Percentiles rank a stretch among this genome's conserved stretches.
These are phyloP conservation scores for Phaffomyces antillensis DNA, from an alignment of 805 yeast genomes.

Conservation along the genomic window DNA sequence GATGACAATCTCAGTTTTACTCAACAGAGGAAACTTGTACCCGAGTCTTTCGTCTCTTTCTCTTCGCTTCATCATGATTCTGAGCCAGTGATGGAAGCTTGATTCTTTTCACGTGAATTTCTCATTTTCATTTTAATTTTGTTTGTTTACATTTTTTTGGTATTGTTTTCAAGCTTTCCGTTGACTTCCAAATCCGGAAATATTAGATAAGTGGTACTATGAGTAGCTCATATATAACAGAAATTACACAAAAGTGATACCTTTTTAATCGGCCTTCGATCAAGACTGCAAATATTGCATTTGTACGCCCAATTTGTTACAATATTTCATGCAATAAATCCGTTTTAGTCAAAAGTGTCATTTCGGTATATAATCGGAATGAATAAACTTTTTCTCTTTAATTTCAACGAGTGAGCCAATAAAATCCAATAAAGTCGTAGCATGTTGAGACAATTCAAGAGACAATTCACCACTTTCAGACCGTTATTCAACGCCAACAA, in stretches of 20 bases:
- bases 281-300: too few relatives aligned
- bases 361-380: too few relatives aligned
- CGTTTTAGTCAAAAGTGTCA: too few relatives aligned
- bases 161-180: background rate
- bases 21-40: constrained; percentile 48
- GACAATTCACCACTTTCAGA: constrained; percentile 5
- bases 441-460: constrained; percentile 1
- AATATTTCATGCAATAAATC: too few relatives aligned
- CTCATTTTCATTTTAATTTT: background rate
- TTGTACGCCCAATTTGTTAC: too few relatives aligned
- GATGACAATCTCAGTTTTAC: constrained; percentile 47
- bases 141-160: background rate
- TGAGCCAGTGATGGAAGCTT: background rate
- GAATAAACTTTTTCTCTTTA: too few relatives aligned
- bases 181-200: background rate
- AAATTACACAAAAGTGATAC: background rate
- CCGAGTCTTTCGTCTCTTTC: constrained; percentile 31
- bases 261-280: background rate
- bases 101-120: background rate
- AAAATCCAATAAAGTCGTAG: background rate
- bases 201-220: background rate
- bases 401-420: too few relatives aligned
- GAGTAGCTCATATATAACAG: background rate
- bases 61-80: constrained; percentile 1
- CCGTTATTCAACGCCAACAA: constrained; percentile 10